Evolutionary conservation across 2,329 filamentous ascomycete genomes (phyloP).

Genomic region (Hansfordia pulvinata): DNA sequence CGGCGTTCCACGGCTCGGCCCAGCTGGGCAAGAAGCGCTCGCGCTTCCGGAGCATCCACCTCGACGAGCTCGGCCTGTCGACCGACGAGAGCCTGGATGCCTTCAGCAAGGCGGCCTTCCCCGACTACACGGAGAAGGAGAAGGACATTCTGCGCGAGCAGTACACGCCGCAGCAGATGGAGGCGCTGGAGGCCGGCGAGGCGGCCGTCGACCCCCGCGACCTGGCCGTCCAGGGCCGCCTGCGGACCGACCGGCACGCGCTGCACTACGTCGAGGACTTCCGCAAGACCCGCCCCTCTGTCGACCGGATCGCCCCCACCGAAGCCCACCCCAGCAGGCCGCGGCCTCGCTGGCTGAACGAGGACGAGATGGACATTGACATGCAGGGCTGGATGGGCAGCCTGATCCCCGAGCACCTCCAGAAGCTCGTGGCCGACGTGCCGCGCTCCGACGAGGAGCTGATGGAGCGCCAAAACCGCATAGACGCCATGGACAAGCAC

Average conservation of each 20-base stretch:
- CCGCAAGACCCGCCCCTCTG: conserved; percentile 58
- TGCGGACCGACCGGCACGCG: conserved; percentile 59
- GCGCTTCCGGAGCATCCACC: conserved; percentile 38
- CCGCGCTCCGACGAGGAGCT: conserved; percentile 33
- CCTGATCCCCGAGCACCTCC: conserved; percentile 27
- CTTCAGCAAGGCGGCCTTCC: conserved; percentile 35
- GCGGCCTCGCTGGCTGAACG: conserved; percentile 43
- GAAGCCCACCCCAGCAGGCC: conserved; percentile 38
- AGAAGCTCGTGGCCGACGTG: conserved; percentile 24
- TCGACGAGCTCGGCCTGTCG: conserved; percentile 35
- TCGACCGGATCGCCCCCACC: conserved; percentile 53
- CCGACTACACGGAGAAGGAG: conserved; percentile 55
- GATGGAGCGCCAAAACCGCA: conserved; percentile 15
- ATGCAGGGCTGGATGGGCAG: conserved; percentile 33
- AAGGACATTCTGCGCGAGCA: conserved; percentile 44
- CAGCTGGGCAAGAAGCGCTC: conserved; percentile 29
- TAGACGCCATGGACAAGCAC: conserved; percentile 6
- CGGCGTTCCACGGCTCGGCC: conserved; percentile 37
- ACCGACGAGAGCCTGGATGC: conserved; percentile 27
- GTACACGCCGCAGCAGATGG: conserved; percentile 73
- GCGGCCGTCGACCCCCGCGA: conserved; percentile 61
- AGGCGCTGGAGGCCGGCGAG: conserved; percentile 72
- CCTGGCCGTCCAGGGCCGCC: conserved; percentile 56
- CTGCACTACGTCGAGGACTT: conserved; percentile 76
- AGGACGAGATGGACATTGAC: conserved; percentile 47